Evolutionary conservation across 495 filamentous ascomycete genomes (phyloP).

Genomic region (Podospora sp.): DNA sequence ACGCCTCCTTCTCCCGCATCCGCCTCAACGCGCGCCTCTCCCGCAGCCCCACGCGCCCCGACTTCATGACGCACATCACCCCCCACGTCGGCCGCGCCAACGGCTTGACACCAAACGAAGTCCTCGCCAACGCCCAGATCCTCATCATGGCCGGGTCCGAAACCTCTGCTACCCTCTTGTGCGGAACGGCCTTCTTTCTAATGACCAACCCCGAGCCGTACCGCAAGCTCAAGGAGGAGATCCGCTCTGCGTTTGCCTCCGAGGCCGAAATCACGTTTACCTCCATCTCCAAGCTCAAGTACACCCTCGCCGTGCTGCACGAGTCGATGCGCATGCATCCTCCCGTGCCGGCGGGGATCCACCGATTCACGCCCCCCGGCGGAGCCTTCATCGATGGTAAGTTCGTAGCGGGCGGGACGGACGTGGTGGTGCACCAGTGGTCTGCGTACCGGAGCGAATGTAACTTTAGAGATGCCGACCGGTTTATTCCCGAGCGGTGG

Average conservation of each 20-base stretch:
- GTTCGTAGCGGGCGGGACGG: not conserved
- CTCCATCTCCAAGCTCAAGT: conserved; percentile 47
- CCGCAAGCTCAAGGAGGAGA: conserved; percentile 48
- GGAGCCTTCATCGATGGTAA: conserved; percentile 2
- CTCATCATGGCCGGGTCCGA: conserved; percentile 50
- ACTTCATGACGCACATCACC: conserved; percentile 46
- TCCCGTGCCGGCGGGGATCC: conserved; percentile 47
- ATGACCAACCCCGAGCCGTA: conserved; percentile 45
- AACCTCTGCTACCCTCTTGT: conserved; percentile 58
- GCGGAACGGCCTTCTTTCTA: conserved; percentile 51
- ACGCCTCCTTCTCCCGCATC: not conserved
- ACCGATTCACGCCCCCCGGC: not conserved
- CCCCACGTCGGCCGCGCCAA: not conserved
- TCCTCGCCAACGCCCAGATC: conserved; percentile 29
- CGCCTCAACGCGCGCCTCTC: not conserved
- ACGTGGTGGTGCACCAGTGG: conserved; percentile 12
- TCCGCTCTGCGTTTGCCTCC: conserved; percentile 48
- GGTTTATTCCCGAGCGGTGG: conserved; percentile 8
- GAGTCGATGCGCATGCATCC: conserved; percentile 62
- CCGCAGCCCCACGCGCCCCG: conserved; percentile 29
- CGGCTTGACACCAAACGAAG: conserved; percentile 23
- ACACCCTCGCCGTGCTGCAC: conserved; percentile 58
- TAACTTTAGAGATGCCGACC: conserved; percentile 11
- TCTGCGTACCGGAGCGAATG: not conserved
- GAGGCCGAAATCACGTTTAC: conserved; percentile 52